Evolutionary conservation across 2,329 filamentous ascomycete genomes (phyloP).

Genomic region (Polychaeton citri): DNA sequence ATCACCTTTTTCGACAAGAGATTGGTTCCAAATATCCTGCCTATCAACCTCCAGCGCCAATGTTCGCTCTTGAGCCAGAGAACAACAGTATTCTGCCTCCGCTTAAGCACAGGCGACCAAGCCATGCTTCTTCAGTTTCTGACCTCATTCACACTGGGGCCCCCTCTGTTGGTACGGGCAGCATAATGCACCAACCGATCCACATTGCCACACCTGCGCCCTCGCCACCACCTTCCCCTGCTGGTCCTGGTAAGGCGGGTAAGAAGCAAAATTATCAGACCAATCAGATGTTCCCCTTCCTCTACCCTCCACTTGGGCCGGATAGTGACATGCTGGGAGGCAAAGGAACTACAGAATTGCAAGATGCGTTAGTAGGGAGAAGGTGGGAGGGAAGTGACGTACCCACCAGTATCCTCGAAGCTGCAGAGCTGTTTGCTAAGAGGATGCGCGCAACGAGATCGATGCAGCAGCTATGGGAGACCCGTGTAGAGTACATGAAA

Average conservation of each 20-base stretch:
- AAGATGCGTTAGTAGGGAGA: conserved; percentile 66
- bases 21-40: conserved; percentile 96
- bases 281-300: conserved; percentile 95
- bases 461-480: conserved; percentile 88
- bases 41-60: conserved; percentile 75
- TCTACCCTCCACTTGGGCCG: conserved; percentile 86
- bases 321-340: conserved; percentile 82
- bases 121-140: conserved; percentile 8
- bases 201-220: conserved; percentile 98
- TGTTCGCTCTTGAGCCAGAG: conserved; percentile 76
- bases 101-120: conserved; percentile 56
- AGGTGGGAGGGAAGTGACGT: conserved; percentile 92
- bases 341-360: conserved; percentile 68
- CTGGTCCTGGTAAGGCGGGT: conserved; percentile 68
- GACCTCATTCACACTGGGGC: conserved; percentile 32
- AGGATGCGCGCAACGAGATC: conserved; percentile 84
- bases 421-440: conserved; percentile 79
- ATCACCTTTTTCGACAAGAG: conserved; percentile 91
- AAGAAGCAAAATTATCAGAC: conserved; percentile 99
- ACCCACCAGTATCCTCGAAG: conserved; percentile 86
- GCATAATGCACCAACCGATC: conserved; percentile 88
- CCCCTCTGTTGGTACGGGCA: conserved; percentile 38
- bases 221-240: conserved; percentile 85
- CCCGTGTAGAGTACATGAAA: conserved; percentile 79
- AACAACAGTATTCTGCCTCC: conserved; percentile 84